Evolutionary conservation across 164 flowering plant species (phyloP), one percentile per base, ranked within the genome.

Genomic region (Macadamia tetraphylla): DNA sequence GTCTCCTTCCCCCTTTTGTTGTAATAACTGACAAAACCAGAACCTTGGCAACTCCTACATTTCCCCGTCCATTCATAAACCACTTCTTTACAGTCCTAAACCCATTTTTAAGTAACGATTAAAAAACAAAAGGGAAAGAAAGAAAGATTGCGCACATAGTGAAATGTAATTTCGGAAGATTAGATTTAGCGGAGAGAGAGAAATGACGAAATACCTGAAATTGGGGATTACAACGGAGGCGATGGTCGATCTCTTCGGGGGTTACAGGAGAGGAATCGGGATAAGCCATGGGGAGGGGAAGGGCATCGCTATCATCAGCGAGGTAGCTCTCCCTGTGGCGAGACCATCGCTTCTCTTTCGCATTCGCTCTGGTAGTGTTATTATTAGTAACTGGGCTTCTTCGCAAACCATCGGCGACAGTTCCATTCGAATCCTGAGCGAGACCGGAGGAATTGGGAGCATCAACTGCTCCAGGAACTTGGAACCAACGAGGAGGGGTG

Each of bases 41-140:
- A 69, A 12, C 97, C 98, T 75, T 94, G 98, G 74, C 98, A 94
- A 77, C 97, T 89, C 64, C 93, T 75, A 76, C 98, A 94, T 73
- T 88, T 84, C 23, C 98, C 98, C 58, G 97, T 91, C 98, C 98
- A 94, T 77, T 94, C 98, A 70, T 90, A 94, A n/a, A 90, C 97
- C 65, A 90, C 89, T 75, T 74, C 85, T 72, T 82, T 89, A 71
- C 98, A 94, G 71, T 94, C 98, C 97, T 94, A 72, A 78, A 78
- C 66, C 18, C 10, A 65, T 43, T 64, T 55, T 69, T 31, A 17
- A 13, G 61, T 42, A 11, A 70, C 23, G 23, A 48, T 11, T 51
- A 51, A 51, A 51, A 14, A 51, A 6, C 3, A 10, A 69, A 35
- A 23, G 23, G 23, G 23, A 23, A 23, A 17, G 0, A 10, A 63